Evolutionary conservation across 2,329 filamentous ascomycete genomes (phyloP).

Genomic region (Sporothrix pallida): DNA sequence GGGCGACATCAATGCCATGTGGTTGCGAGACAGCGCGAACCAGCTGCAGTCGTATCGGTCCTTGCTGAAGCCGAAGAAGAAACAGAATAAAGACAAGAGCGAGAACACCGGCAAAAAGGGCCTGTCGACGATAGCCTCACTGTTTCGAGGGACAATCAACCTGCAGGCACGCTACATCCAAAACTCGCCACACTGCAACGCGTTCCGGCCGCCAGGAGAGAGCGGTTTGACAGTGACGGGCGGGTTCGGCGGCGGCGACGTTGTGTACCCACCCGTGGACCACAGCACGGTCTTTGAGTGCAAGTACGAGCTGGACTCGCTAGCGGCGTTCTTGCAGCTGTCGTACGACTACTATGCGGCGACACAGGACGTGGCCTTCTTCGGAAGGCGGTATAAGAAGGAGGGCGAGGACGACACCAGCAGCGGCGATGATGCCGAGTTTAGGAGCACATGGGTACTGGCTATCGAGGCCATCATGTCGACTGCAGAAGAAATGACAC

Average conservation of each 20-base stretch:
- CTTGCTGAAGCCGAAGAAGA: constrained; percentile 51
- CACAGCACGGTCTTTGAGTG: constrained; percentile 76
- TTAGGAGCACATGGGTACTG: constrained; percentile 64
- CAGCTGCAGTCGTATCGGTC: constrained; percentile 68
- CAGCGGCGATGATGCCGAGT: constrained; percentile 64
- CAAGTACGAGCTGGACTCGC: constrained; percentile 83
- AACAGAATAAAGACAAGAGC: constrained; percentile 50
- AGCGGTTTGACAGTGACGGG: constrained; percentile 50
- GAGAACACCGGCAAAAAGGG: constrained; percentile 49
- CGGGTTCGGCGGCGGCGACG: constrained; percentile 36
- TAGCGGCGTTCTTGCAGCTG: constrained; percentile 76
- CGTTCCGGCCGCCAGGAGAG: constrained; percentile 77
- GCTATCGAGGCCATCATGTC: constrained; percentile 69
- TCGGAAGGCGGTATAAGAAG: constrained; percentile 52
- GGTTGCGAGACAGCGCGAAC: constrained; percentile 77
- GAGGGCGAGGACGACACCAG: neutral
- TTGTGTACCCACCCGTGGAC: constrained; percentile 55
- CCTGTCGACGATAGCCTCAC: constrained; percentile 57
- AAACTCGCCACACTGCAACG: constrained; percentile 77
- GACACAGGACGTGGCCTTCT: constrained; percentile 70
- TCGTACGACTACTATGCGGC: constrained; percentile 73
- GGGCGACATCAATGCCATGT: constrained; percentile 62
- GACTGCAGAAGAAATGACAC: constrained; percentile 67
- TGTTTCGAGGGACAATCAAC: constrained; percentile 69
- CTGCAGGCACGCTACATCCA: constrained; percentile 67